Conservation (phyloP, 2,329 filamentous ascomycete genomes). For the Cylindrodendrum hubeiense region DNA sequence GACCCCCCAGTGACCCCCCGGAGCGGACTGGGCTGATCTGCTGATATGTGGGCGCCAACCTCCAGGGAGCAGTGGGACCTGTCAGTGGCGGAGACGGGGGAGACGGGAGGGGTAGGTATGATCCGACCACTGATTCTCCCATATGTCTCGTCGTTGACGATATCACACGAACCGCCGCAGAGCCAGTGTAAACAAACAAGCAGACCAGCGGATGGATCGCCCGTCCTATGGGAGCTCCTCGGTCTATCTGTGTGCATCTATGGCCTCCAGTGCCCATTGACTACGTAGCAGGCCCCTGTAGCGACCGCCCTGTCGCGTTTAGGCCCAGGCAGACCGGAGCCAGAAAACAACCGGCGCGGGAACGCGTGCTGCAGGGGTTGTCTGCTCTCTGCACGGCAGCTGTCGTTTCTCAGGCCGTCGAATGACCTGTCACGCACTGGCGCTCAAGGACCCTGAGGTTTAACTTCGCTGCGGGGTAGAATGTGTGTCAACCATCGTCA, state of each 20-base stretch:
- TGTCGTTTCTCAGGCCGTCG: slow-evolving; percentile 8
- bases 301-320: not conserved
- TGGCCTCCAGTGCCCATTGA: not conserved
- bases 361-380: slow-evolving; percentile 23
- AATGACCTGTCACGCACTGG: slow-evolving; percentile 24
- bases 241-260: not conserved
- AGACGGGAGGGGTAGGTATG: slow-evolving; percentile 1
- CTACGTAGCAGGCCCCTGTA: not conserved
- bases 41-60: slow-evolving; percentile 6
- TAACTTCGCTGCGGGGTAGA: slow-evolving; percentile 12
- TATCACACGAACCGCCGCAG: not conserved
- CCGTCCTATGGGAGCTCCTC: not conserved
- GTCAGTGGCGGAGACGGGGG: not conserved
- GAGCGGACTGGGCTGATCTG: slow-evolving; percentile 19
- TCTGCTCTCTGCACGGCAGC: slow-evolving; percentile 18
- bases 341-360: not conserved
- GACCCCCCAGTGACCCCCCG: slow-evolving; percentile 2
- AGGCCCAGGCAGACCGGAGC: not conserved
- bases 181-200: not conserved
- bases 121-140: slow-evolving; percentile 2
- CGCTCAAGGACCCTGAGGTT: slow-evolving; percentile 13
- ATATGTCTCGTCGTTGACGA: not conserved
- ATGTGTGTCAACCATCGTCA: slow-evolving; percentile 7
- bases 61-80: slow-evolving; percentile 2
- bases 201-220: not conserved